Conservation (phyloP, 192 early-diverging fungal species). For the Coemansia sp. region DNA sequence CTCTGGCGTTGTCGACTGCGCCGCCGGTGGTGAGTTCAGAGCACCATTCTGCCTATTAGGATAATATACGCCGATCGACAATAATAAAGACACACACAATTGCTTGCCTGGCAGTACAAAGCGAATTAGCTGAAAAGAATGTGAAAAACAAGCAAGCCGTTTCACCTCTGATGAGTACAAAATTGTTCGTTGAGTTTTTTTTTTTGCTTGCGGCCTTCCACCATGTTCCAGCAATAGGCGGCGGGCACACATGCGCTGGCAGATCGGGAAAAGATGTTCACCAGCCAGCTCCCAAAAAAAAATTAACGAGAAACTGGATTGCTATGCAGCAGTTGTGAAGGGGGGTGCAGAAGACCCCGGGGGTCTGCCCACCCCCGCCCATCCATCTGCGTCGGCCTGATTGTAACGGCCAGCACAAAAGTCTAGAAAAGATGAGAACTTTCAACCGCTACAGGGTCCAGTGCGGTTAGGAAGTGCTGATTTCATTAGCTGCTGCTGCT, state of each 20-base stretch:
- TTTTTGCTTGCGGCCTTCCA: not conserved
- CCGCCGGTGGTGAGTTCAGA: not conserved
- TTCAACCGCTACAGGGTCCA: slow-evolving; percentile 18
- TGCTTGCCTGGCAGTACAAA: not conserved
- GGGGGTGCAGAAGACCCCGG: not conserved
- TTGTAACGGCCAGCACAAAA: slow-evolving; percentile 5
- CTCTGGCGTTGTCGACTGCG: not conserved
- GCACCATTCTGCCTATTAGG: not conserved
- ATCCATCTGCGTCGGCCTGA: slow-evolving; percentile 5
- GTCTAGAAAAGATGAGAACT: not conserved
- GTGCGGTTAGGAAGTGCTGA: slow-evolving; percentile 10
- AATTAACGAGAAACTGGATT: slow-evolving; percentile 5
- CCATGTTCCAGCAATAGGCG: not conserved
- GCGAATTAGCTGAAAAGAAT: not conserved
- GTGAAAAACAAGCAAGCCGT: not conserved
- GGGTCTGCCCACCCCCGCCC: not conserved
- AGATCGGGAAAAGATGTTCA: not conserved
- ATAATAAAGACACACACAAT: not conserved
- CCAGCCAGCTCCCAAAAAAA: not conserved
- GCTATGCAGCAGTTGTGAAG: not conserved
- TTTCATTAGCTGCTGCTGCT: slow-evolving; percentile 8
- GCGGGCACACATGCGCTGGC: slow-evolving; percentile 1
- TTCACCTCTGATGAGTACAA: not conserved
- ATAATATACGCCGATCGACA: slow-evolving; percentile 5
- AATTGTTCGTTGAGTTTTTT: not conserved